Percentiles rank a stretch among this genome's conserved stretches.
Evolutionary conservation across 495 filamentous ascomycete genomes (phyloP).

Genomic region (Aeminium ludgeri): DNA sequence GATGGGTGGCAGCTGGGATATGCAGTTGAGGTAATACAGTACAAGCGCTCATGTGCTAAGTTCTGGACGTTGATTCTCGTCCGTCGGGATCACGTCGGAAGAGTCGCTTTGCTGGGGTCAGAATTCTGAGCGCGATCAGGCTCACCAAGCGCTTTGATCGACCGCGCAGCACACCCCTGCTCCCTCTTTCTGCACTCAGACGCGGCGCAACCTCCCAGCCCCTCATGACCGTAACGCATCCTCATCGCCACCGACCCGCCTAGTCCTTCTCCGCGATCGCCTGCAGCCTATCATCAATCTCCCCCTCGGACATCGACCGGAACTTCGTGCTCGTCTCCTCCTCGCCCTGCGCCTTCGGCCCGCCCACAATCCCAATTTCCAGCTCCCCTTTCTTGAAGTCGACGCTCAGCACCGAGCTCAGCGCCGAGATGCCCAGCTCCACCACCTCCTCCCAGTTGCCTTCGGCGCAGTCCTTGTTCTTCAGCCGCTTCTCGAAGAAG

Average conservation of each 20-base stretch:
- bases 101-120: neutral
- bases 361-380: conserved; percentile 92
- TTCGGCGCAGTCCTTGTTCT: conserved; percentile 91
- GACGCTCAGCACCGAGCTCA: conserved; percentile 91
- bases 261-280: conserved; percentile 97
- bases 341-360: conserved; percentile 58
- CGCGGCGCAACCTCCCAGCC: no score
- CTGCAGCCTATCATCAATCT: conserved; percentile 96
- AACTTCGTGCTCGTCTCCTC: conserved; percentile 64
- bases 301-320: conserved; percentile 81
- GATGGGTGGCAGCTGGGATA: no score
- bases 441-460: conserved; percentile 96
- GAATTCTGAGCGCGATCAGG: neutral
- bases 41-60: no score
- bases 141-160: no score
- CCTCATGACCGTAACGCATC: neutral
- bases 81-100: neutral
- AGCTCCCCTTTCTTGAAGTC: conserved; percentile 99
- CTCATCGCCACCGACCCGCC: conserved; percentile 16
- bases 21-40: no score
- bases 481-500: conserved; percentile 96
- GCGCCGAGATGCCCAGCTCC: conserved; percentile 79
- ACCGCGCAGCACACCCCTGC: no score
- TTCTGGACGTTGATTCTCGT: no score
- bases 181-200: neutral